Conservation (phyloP, 768 basidiomycete genomes). For the Tubosaeta sp. region DNA sequence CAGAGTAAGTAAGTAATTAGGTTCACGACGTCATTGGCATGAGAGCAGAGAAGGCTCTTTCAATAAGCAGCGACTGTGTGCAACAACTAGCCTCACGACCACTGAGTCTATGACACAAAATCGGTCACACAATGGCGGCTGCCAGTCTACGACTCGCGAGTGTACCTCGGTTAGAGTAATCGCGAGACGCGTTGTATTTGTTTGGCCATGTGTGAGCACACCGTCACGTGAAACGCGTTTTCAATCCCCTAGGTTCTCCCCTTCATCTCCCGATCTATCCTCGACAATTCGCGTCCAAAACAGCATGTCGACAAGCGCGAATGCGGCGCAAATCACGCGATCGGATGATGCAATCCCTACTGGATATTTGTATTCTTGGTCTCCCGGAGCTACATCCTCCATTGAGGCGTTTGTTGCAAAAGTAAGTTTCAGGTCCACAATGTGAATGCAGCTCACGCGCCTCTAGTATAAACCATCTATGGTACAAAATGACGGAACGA, state of each 20-base stretch:
- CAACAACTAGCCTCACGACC: too few species aligned
- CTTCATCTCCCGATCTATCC: background rate
- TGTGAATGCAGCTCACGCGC: background rate
- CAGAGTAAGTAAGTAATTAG: background rate
- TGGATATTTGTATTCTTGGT: constrained; percentile 53
- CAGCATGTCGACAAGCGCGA: constrained; percentile 10
- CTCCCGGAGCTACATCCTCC: constrained; percentile 35
- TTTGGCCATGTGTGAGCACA: background rate
- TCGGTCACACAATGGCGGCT: too few species aligned
- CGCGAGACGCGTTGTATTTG: too few species aligned
- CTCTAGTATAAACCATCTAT: constrained; percentile 70
- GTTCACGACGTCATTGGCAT: background rate
- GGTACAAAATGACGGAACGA: constrained; percentile 73
- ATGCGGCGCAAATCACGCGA: background rate
- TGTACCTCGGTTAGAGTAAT: too few species aligned
- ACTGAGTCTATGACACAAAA: too few species aligned
- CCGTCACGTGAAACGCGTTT: background rate
- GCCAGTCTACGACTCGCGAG: too few species aligned
- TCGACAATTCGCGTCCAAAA: too few species aligned
- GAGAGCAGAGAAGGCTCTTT: too few species aligned
- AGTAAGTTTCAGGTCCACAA: constrained; percentile 27
- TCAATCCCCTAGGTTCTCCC: background rate
- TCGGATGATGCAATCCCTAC: constrained; percentile 40
- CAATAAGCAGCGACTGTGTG: too few species aligned
- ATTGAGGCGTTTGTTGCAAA: constrained; percentile 55